Evolutionary conservation across 305 asterid genomes (phyloP).

Genomic region (Fraxinus ornus): DNA sequence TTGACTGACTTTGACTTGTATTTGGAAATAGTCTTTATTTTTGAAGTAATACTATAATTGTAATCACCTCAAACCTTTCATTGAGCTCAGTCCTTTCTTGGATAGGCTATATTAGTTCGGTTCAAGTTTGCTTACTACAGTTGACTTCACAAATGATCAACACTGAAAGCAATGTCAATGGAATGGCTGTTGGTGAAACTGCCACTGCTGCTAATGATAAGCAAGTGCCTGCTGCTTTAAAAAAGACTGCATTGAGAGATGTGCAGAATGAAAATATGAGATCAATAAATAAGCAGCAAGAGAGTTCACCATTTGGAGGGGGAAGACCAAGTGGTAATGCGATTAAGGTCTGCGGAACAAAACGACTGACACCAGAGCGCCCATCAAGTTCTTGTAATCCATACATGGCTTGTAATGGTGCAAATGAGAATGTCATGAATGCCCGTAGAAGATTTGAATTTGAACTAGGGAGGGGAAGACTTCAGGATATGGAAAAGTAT

Average conservation of each 20-base stretch:
- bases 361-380: constrained; percentile 71
- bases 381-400: constrained; percentile 53
- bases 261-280: constrained; percentile 71
- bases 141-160: constrained; percentile 51
- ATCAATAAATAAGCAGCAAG: constrained; percentile 45
- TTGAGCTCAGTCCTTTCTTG: constrained; percentile 28
- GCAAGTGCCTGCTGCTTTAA: constrained; percentile 43
- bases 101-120: constrained; percentile 19
- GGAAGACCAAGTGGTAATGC: constrained; percentile 51
- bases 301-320: constrained; percentile 38
- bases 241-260: constrained; percentile 81
- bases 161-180: constrained; percentile 40
- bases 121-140: constrained; percentile 13
- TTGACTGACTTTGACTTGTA: not conserved
- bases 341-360: constrained; percentile 64
- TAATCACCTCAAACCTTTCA: constrained; percentile 11
- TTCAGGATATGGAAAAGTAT: constrained; percentile 52
- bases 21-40: not conserved
- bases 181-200: constrained; percentile 35
- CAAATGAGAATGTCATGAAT: constrained; percentile 69
- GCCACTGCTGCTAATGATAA: constrained; percentile 50
- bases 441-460: constrained; percentile 82
- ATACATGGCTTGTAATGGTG: constrained; percentile 40
- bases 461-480: constrained; percentile 77
- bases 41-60: not conserved